Conservation (phyloP, 345 rosid species). For the Eucalyptus regnans region DNA sequence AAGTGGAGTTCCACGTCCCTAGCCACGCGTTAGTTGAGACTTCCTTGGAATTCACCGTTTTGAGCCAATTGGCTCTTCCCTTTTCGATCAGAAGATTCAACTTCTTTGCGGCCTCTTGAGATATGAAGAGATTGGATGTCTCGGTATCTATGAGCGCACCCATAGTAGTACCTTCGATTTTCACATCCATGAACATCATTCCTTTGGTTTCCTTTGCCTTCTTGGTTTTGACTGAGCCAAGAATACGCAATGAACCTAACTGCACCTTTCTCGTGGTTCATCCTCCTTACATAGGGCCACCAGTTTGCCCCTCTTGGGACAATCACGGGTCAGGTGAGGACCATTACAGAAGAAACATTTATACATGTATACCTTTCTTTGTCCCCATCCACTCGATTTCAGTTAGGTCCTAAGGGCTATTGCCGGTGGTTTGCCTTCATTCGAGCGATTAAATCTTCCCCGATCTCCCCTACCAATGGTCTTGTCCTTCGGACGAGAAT, state of each 20-base stretch:
- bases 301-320: too few species aligned
- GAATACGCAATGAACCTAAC: fast-evolving
- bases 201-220: too few species aligned
- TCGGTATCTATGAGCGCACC: fast-evolving
- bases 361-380: fast-evolving
- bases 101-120: fast-evolving
- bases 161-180: fast-evolving
- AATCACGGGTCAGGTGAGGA: fast-evolving
- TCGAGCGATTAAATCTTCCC: too few species aligned
- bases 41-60: too few species aligned
- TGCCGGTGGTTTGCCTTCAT: fast-evolving
- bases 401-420: fast-evolving
- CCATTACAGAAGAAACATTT: too few species aligned
- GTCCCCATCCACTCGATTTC: fast-evolving
- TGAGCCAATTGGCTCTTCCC: fast-evolving
- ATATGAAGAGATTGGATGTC: too few species aligned
- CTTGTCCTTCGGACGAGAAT: too few species aligned
- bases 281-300: too few species aligned
- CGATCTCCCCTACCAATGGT: fast-evolving
- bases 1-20: too few species aligned
- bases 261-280: fast-evolving
- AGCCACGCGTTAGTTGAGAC: fast-evolving
- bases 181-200: fast-evolving
- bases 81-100: too few species aligned
- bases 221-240: too few species aligned